Conservation (phyloP, 2,329 filamentous ascomycete species). For the Sclerotinia minor region DNA sequence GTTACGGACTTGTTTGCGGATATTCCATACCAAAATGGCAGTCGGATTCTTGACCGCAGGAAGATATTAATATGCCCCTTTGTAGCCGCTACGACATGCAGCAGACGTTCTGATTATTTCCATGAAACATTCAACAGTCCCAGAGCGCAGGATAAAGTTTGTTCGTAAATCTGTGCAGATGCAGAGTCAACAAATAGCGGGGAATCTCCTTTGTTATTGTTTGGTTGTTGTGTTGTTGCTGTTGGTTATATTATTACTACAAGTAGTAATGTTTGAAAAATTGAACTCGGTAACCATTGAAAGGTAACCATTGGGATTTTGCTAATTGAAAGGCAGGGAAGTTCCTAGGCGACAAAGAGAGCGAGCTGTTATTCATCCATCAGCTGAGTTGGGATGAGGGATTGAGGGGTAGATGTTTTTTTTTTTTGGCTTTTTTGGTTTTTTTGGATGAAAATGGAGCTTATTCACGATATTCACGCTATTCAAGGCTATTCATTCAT, state of each 20-base stretch:
- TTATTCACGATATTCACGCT: not conserved
- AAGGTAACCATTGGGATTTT: not conserved
- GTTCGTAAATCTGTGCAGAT: not conserved
- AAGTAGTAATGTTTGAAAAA: not conserved
- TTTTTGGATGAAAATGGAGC: not conserved
- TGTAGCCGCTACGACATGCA: not conserved
- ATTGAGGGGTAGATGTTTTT: not conserved
- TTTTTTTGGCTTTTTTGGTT: no score
- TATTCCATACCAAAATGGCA: not conserved
- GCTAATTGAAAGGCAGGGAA: not conserved
- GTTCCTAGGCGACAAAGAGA: not conserved
- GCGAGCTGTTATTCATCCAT: conserved; percentile 7
- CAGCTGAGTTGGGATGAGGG: conserved; percentile 22
- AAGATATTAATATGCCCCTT: no score
- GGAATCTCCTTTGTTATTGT: not conserved
- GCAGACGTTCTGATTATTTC: not conserved
- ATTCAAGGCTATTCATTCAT: not conserved
- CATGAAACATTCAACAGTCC: not conserved
- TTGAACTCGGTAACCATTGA: not conserved
- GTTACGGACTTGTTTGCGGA: not conserved
- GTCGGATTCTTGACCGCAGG: not conserved
- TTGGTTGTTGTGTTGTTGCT: not conserved
- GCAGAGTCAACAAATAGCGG: not conserved
- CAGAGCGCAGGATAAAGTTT: not conserved
- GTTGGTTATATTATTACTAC: no score